Percentiles rank a stretch among this genome's conserved stretches.
Conservation (phyloP, 106 monocot genomes). For the Allium fistulosum region DNA sequence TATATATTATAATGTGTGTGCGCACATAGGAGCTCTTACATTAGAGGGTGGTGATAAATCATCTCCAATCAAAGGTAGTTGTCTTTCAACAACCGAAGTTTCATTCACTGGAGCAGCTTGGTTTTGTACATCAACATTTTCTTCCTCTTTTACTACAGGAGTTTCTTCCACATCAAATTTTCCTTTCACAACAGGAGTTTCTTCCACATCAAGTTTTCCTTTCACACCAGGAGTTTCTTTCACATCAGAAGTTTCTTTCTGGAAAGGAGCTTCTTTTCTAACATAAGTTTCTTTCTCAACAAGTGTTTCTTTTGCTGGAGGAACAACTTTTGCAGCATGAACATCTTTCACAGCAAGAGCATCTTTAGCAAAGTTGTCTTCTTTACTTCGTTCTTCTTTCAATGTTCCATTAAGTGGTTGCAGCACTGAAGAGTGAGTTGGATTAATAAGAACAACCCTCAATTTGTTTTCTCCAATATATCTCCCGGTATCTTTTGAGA, state of each 20-base stretch:
- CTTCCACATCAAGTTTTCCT: background rate
- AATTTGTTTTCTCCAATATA: conserved; percentile 77
- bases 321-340: background rate
- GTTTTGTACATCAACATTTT: no score
- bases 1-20: background rate
- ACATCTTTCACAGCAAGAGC: background rate
- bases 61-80: conserved; percentile 16
- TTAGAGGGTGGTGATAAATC: conserved; percentile 20
- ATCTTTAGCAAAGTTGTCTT: conserved; percentile 14
- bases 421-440: conserved; percentile 47
- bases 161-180: no score
- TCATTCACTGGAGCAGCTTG: no score
- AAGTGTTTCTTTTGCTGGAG: background rate
- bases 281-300: background rate
- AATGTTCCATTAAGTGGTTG: conserved; percentile 42
- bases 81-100: background rate
- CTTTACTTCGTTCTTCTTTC: conserved; percentile 30
- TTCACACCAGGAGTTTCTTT: conserved; percentile 7
- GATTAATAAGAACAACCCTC: conserved; percentile 64
- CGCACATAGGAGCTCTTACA: conserved; percentile 30
- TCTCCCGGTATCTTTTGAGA: conserved; percentile 72
- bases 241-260: background rate
- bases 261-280: background rate
- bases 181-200: conserved; percentile 7
- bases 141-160: conserved; percentile 5